Evolutionary conservation across 2,329 filamentous ascomycete genomes (phyloP), one percentile per base, ranked within the genome.

Genomic region (Penicillium digitatum): DNA sequence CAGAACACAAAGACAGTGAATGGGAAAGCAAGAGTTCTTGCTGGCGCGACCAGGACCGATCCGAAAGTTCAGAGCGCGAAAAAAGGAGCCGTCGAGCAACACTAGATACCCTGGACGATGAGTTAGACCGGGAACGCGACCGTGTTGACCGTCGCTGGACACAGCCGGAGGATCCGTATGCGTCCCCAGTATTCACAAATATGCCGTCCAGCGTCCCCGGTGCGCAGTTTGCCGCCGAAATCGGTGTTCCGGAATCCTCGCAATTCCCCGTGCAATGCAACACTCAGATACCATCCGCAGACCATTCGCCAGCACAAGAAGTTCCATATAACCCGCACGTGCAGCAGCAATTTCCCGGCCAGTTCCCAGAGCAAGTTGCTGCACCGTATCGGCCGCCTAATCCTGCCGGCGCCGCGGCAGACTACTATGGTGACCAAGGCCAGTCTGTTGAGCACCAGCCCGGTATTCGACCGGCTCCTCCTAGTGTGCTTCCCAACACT

Each of bases 371-470:
- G 6, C 69, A 73, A 11, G 78, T 71, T 56, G 62, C 79, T 10
- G 67, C 72, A 46, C 76, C 81, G 40, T 80, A 78, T 62, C 70
- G 74, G 51, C 77, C 78, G 50, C 71, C 73, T 53, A 67, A 76
- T 38, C 74, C 76, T 20, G 77, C 78, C 50, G 84, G 83, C 31
- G 75, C 77, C 34, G 82, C 82, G 6, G 79, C 84, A 16, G 82
- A 85, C 32, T 87, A 84, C 67, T 87, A 86, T 66, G 78, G 80
- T 40, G 84, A 86, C 65, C 78, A 83, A 62, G 84, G 83, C 11
- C 74, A 86, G 65, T 85, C 82, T 18, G 83, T 87, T 2, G 66
- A 74, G 10, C 67, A 74, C 12, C 84, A 87, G 66, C 84, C 84
- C 7, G 84, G 84, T n/a, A 75, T 84, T 11, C 76, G 84, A 40